Base-by-base conservation (phyloP, 2,329 filamentous ascomycete genomes). In the Penicillium sp. region DNA sequence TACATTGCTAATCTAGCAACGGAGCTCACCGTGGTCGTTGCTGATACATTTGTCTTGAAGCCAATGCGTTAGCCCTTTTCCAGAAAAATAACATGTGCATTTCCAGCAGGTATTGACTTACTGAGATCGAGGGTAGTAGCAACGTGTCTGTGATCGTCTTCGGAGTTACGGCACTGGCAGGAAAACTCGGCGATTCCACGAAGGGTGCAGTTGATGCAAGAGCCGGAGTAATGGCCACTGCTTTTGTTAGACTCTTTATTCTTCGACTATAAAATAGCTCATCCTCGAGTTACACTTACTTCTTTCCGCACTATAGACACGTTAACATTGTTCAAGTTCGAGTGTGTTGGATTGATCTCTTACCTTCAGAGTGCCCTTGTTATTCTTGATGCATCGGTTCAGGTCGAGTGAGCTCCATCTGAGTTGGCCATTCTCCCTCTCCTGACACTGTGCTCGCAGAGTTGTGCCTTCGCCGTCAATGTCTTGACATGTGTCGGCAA, bases 1-100 rank as follows among this genome's bases (percentile, higher is more conserved):
- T 40, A 38, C 35, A 18, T 38, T 21, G 16, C 27, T n/a, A 15
- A 52, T 39, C 31, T 59, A 63, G 54, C 59, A 63, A 15, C 50
- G 42, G n/a, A 63, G 59, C 25, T 60, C 52, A 25, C 59, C 59
- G 37, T 62, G 59, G 50, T 60, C 56, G 50, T 61, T 62, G 47
- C 54, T 57, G 44, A 63, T 56, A 39, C 59, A 63, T 25, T 63
- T 58, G 50, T 63, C 57, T 63, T 10, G 4, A 21, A 12, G 9
- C 8, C 29, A 29, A 32, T 10, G 31, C 13, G 31, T 32, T 32
- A 32, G 31, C 10, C 10, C 4, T 13, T 32, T 32, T 32, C 31
- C 31, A 13, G 12, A 13, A 32, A 32, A 32, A 2, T 13, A 32
- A 32, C 31, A 12, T 32, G 31, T 12, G 31, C 31, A 32, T 32